phyloP scores from a whole-genome alignment of 2,329 filamentous ascomycete species.

The Fusarium pseudocircinatum region DNA sequence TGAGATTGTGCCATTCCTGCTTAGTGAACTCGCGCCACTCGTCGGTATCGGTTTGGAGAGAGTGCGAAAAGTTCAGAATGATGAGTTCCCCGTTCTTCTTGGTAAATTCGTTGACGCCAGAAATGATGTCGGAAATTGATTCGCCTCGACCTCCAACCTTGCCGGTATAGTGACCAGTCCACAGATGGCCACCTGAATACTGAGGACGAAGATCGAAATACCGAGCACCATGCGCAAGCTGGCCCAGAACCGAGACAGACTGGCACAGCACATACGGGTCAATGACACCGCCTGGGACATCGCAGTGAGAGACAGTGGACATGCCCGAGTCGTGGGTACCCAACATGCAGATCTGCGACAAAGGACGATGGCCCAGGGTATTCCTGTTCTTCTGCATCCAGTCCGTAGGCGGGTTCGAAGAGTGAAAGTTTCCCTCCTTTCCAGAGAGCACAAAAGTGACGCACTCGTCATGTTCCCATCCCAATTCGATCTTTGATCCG shows the following conservation, averaged over 20 bases:
- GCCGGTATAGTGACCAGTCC: neutral
- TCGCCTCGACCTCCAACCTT: slow-evolving; percentile 10
- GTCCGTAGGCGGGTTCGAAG: neutral
- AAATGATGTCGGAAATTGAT: neutral
- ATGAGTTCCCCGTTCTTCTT: neutral
- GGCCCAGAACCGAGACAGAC: neutral
- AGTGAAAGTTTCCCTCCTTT: neutral
- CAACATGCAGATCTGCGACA: slow-evolving; percentile 6
- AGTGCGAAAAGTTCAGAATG: slow-evolving; percentile 14
- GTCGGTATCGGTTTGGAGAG: neutral
- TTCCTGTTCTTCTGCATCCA: slow-evolving; percentile 15
- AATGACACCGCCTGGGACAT: neutral
- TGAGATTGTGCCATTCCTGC: slow-evolving; percentile 7
- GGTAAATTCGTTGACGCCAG: neutral
- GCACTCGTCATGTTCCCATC: slow-evolving; percentile 7
- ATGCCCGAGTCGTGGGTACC: slow-evolving; percentile 15
- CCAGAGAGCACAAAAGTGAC: slow-evolving; percentile 10
- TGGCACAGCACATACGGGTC: slow-evolving; percentile 13
- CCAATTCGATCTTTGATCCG: slow-evolving; percentile 5
- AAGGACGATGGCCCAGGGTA: neutral
- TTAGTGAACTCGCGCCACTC: slow-evolving; percentile 20
- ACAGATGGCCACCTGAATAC: neutral
- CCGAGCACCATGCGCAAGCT: neutral
- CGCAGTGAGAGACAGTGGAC: neutral
- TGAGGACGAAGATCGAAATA: slow-evolving; percentile 13